Percentiles rank a stretch among this genome's conserved stretches.
phyloP scores from a whole-genome alignment of 148 eudicot genomes.

The Vaccinium darrowii region DNA sequence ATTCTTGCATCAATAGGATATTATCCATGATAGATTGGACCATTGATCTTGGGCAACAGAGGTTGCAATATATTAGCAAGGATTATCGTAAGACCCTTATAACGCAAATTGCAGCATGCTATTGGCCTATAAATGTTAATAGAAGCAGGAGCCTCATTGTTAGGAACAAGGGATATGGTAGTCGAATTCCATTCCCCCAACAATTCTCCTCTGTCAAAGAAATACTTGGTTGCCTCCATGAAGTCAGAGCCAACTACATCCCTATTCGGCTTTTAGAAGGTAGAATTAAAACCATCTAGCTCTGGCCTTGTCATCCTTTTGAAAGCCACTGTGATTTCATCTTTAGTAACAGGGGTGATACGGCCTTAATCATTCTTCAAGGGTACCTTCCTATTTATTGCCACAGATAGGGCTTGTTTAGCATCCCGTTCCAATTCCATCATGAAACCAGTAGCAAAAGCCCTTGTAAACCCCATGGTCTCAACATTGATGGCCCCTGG shows the following conservation, averaged over 20 bases:
- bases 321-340: neutral
- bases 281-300: neutral
- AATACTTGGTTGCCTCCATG: neutral
- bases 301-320: neutral
- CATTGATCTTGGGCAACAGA: neutral
- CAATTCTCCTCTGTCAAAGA: neutral
- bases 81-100: neutral
- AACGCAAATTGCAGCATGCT: neutral
- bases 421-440: neutral
- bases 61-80: neutral
- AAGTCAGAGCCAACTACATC: neutral
- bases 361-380: neutral
- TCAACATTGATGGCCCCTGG: neutral
- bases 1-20: neutral
- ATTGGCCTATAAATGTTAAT: neutral
- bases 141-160: neutral
- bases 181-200: neutral
- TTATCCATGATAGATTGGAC: conserved; percentile 1
- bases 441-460: neutral
- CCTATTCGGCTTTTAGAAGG: neutral
- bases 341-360: neutral
- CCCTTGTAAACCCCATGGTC: neutral
- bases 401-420: neutral
- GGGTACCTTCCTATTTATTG: neutral
- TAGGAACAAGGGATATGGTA: neutral